A percentile compares a stretch with the other conserved stretches of the same genome.
Evolutionary conservation across 1,139 yeast genomes (phyloP).

Genomic region (Blastobotrys aristatus): DNA sequence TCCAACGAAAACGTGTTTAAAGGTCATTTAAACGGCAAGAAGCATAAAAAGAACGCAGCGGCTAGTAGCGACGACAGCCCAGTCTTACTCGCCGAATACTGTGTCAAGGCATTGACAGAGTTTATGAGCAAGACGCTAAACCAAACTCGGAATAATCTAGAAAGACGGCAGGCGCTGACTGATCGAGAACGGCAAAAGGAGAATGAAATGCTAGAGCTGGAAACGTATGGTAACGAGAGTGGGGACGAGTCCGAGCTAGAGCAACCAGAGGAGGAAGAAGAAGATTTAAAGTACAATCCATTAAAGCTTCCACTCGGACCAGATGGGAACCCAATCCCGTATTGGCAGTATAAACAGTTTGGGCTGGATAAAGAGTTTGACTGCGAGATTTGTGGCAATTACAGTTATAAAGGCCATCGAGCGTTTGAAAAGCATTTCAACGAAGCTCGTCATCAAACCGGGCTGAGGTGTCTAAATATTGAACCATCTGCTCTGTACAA

Average conservation of each 20-base stretch:
- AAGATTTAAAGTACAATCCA: conserved; percentile 34
- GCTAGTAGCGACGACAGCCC: conserved; percentile 9
- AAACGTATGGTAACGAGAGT: conserved; percentile 17
- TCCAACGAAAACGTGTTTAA: conserved; percentile 60
- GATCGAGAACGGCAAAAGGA: conserved; percentile 68
- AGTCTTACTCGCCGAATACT: conserved; percentile 31
- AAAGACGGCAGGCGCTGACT: conserved; percentile 64
- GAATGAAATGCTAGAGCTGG: conserved; percentile 39
- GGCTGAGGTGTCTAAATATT: conserved; percentile 72
- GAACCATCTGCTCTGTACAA: conserved; percentile 49
- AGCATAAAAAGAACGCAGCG: conserved; percentile 54
- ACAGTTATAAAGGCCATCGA: conserved; percentile 66
- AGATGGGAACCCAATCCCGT: conserved; percentile 90
- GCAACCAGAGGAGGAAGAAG: conserved; percentile 21
- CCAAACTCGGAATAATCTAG: conserved; percentile 56
- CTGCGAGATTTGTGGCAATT: conserved; percentile 88
- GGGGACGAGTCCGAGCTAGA: conserved; percentile 20
- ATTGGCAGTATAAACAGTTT: conserved; percentile 85
- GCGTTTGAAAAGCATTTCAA: conserved; percentile 70
- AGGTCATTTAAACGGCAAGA: conserved; percentile 70
- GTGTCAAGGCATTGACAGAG: conserved; percentile 36
- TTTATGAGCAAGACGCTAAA: conserved; percentile 39
- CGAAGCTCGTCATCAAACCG: conserved; percentile 64
- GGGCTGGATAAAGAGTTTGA: conserved; percentile 69
- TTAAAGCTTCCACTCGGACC: conserved; percentile 73